These are phyloP conservation scores for Quercus berberidifolia DNA, from an alignment of 306 rosid species.

Conservation along the genomic window DNA sequence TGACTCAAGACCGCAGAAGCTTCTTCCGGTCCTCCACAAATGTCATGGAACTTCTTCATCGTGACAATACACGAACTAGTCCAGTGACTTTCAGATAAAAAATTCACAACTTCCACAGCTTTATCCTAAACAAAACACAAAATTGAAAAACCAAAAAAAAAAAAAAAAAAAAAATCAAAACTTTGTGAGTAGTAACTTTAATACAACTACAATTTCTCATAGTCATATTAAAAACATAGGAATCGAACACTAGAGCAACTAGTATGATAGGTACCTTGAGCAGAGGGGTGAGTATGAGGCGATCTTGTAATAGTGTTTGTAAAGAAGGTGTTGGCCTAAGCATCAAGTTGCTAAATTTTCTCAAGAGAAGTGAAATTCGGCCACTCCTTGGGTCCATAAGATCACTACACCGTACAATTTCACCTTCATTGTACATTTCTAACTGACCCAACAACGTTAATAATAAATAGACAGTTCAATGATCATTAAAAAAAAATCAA, in stretches of 20 bases:
- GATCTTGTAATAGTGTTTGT: conserved; percentile 37
- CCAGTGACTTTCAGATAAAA: conserved; percentile 70
- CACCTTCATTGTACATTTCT: conserved; percentile 73
- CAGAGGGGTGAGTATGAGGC: conserved; percentile 37
- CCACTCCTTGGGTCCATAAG: conserved; percentile 58
- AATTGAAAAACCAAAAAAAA: not conserved
- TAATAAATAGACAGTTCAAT: not conserved
- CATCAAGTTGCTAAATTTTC: conserved; percentile 41
- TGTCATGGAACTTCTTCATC: conserved; percentile 58
- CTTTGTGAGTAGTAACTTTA: too few relatives aligned
- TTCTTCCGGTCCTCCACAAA: conserved; percentile 65
- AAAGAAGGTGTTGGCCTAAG: conserved; percentile 26
- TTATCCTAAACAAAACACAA: conserved; percentile 46
- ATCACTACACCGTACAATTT: conserved; percentile 46
- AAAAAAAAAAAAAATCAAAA: too few relatives aligned
- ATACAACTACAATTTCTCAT: too few relatives aligned
- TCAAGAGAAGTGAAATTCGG: conserved; percentile 44
- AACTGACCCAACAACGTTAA: conserved; percentile 45
- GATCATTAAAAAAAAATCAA: not conserved
- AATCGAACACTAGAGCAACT: not conserved
- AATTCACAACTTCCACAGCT: conserved; percentile 53
- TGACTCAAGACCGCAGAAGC: conserved; percentile 64
- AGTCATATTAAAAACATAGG: too few relatives aligned
- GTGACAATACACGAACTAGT: conserved; percentile 58
- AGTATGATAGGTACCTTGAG: conserved; percentile 46